Evolutionary conservation across 2,329 filamentous ascomycete species (phyloP).

Genomic region (Ophiostoma himal-ulmi): DNA sequence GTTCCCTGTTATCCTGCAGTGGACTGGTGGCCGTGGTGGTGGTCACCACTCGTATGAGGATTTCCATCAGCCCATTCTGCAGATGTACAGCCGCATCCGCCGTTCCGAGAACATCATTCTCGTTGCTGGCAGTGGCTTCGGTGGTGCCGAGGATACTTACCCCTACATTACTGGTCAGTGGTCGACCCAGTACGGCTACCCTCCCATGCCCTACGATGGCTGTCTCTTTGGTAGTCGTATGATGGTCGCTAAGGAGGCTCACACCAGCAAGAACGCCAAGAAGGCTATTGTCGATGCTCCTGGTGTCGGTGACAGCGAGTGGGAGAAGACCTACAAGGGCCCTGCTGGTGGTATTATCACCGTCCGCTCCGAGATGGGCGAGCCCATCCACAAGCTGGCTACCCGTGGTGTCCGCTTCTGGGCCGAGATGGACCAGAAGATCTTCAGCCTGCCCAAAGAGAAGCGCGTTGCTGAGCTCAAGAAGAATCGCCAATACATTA

Average conservation of each 20-base stretch:
- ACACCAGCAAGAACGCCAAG: conserved; percentile 82
- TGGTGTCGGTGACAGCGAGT: conserved; percentile 73
- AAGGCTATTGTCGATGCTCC: conserved; percentile 82
- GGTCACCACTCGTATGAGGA: conserved; percentile 94
- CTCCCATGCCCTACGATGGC: conserved; percentile 90
- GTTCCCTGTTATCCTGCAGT: conserved; percentile 90
- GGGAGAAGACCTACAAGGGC: conserved; percentile 92
- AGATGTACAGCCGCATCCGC: conserved; percentile 86
- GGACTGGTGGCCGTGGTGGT: conserved; percentile 90
- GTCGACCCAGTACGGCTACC: conserved; percentile 81
- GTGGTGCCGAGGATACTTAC: conserved; percentile 83
- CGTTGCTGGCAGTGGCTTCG: conserved; percentile 86
- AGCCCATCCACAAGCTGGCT: conserved; percentile 97
- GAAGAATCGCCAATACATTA: conserved; percentile 85
- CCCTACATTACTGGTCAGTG: conserved; percentile 86
- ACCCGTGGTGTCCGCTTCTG: conserved; percentile 95
- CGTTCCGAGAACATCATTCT: conserved; percentile 81
- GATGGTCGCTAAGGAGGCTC: conserved; percentile 90
- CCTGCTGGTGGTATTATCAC: conserved; percentile 91
- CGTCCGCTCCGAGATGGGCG: conserved; percentile 96
- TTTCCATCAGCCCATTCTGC: conserved; percentile 85
- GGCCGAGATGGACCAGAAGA: conserved; percentile 98
- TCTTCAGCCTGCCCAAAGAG: conserved; percentile 92
- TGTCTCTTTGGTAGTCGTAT: conserved; percentile 85
- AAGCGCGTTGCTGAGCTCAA: conserved; percentile 83